Evolutionary conservation across 768 basidiomycete species (phyloP), one percentile per base, ranked within the genome.

Genomic region (Hydnomerulius pinastri): DNA sequence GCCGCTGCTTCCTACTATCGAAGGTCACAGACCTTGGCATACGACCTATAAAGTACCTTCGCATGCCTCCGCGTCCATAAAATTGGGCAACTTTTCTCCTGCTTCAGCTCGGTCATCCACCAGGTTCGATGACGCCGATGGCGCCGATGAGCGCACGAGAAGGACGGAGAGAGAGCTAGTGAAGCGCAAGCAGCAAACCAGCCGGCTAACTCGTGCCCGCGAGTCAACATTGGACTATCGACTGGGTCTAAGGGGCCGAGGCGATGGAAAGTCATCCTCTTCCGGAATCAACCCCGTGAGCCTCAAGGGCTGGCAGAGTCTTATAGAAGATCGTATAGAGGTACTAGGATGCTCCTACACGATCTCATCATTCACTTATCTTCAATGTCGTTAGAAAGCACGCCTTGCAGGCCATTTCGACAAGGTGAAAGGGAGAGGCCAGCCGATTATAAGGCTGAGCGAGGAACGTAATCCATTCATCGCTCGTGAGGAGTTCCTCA

Each of bases 271-370:
- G 20, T 15, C 35, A 1, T 4, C 20, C 15, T 53, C 48, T 24
- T 63, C 63, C 23, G 71, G 72, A 40, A 61, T 74, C 11, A 87
- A 83, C 49, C 85, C 90, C 12, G 76, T 79, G 17, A 80, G 72
- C 36, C 53, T 91, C 59, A 87, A 83, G 64, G 90, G 90, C 0
- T 92, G 90, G 87, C 75, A 78, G 12, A 79, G 77, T 48, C 70
- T 92, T 44, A 77, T 88, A 11, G 90, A 94, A 60, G 90, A 91
- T 57, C 77, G 77, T 47, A 91, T 93, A 61, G 86, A 93, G 78
- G 90, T 85, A 51, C 11, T 12, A 36, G 32, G 71, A 43, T 17
- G n/a, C 17, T 38, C 48, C 27, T 40, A 12, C 17, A n/a, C 35
- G 18, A n/a, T n/a, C 10, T 42, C 17, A 4, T 29, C 15, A 4